Evolutionary conservation across 176 grass and related monocot genomes (phyloP).

Genomic region (Bothriochloa decipiens): DNA sequence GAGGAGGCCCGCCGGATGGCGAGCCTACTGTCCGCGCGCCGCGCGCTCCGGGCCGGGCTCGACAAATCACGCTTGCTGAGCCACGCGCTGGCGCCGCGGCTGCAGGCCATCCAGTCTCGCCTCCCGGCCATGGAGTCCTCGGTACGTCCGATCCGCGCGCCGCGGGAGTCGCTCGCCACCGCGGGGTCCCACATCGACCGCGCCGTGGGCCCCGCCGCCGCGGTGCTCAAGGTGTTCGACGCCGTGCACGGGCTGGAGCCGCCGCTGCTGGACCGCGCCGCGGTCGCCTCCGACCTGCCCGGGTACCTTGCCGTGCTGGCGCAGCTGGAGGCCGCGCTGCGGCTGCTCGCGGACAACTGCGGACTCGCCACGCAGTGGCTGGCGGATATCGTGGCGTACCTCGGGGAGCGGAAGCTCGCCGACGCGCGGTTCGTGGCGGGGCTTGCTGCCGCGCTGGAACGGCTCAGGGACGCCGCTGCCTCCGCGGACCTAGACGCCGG

Average conservation of each 20-base stretch:
- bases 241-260: slow-evolving; percentile 89
- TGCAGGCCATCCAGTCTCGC: slow-evolving; percentile 64
- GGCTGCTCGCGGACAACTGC: slow-evolving; percentile 78
- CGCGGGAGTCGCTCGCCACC: slow-evolving; percentile 46
- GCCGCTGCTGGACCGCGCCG: slow-evolving; percentile 54
- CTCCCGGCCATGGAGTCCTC: slow-evolving; percentile 57
- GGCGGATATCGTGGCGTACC: slow-evolving; percentile 64
- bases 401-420: slow-evolving; percentile 60
- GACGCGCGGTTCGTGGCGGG: slow-evolving; percentile 59
- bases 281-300: slow-evolving; percentile 35
- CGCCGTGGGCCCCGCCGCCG: slow-evolving; percentile 71
- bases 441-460: slow-evolving; percentile 43
- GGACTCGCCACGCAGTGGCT: slow-evolving; percentile 87
- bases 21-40: slow-evolving; percentile 53
- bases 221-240: slow-evolving; percentile 95
- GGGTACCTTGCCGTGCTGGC: slow-evolving; percentile 70
- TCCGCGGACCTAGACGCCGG: slow-evolving; percentile 55
- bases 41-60: slow-evolving; percentile 45
- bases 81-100: slow-evolving; percentile 38
- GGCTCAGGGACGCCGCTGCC: slow-evolving; percentile 34
- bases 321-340: slow-evolving; percentile 81
- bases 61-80: slow-evolving; percentile 51
- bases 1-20: slow-evolving; percentile 29
- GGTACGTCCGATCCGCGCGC: slow-evolving; percentile 75
- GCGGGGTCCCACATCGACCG: slow-evolving; percentile 70